phyloP scores from a whole-genome alignment of 1,284 basidiomycete genomes.

The Malassezia cuniculi region DNA sequence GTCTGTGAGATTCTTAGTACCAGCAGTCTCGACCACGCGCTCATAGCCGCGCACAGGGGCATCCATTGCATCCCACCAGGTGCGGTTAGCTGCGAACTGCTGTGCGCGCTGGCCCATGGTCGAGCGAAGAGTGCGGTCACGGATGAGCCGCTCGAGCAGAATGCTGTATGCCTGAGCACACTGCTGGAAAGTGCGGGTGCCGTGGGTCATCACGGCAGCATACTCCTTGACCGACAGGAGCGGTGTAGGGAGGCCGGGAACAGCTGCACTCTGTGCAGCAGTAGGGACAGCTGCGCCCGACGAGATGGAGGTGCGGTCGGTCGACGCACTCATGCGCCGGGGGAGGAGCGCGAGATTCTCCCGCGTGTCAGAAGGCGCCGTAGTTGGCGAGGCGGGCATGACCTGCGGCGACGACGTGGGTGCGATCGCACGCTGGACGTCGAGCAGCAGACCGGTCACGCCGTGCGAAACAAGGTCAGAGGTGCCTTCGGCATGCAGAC shows the following conservation, averaged over 20 bases:
- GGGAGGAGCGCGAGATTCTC: not conserved
- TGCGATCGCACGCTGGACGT: constrained; percentile 15
- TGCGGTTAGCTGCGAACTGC: constrained; percentile 47
- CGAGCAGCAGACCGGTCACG: constrained; percentile 48
- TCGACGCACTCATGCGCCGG: not conserved
- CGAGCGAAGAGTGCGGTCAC: constrained; percentile 43
- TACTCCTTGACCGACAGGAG: constrained; percentile 33
- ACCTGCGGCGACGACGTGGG: not conserved
- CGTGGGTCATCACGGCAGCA: constrained; percentile 39
- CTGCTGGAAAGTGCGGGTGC: constrained; percentile 42
- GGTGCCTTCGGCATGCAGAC: constrained; percentile 52
- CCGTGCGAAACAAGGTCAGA: constrained; percentile 51
- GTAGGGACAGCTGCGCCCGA: not conserved
- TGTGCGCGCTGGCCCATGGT: constrained; percentile 47
- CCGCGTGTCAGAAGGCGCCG: not conserved
- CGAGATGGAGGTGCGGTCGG: not conserved
- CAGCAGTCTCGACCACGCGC: constrained; percentile 33
- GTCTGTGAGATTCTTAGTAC: constrained; percentile 25
- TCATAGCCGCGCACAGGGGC: constrained; percentile 51
- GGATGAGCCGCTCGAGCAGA: constrained; percentile 46
- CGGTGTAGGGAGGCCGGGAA: constrained; percentile 16
- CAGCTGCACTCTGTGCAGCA: constrained; percentile 2
- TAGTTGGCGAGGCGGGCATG: not conserved
- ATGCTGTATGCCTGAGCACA: constrained; percentile 48
- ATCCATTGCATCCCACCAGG: constrained; percentile 53